A percentile compares a stretch with the other conserved stretches of the same genome.
phyloP scores from a whole-genome alignment of 2,329 filamentous ascomycete species.

The Drechslera avenae region DNA sequence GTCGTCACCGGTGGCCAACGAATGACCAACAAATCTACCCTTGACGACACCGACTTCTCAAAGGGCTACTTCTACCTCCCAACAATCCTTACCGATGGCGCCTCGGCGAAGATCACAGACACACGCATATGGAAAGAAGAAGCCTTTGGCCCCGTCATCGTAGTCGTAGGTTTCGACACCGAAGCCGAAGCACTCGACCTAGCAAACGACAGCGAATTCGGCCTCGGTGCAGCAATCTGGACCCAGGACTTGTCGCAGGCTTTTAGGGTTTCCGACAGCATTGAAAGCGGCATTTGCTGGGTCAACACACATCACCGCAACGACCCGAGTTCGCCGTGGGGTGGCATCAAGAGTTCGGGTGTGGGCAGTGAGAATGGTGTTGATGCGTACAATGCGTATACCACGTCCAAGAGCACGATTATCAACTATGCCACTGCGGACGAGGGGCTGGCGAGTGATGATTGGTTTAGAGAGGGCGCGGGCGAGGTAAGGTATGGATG shows the following conservation, averaged over 20 bases:
- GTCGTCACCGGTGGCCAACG: constrained; percentile 57
- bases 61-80: constrained; percentile 58
- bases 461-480: constrained; percentile 69
- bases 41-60: constrained; percentile 60
- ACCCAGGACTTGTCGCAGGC: constrained; percentile 57
- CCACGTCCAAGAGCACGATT: constrained; percentile 66
- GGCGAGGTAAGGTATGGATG: constrained; percentile 64
- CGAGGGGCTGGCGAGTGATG: constrained; percentile 60
- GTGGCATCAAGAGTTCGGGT: constrained; percentile 65
- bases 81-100: constrained; percentile 48
- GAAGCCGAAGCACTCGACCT: constrained; percentile 55
- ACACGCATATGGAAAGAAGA: constrained; percentile 53
- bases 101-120: constrained; percentile 39
- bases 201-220: constrained; percentile 59
- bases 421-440: constrained; percentile 68
- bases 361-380: constrained; percentile 75
- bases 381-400: constrained; percentile 55
- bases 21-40: constrained; percentile 54
- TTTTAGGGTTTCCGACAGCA: constrained; percentile 53
- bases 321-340: constrained; percentile 74
- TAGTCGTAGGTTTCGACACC: constrained; percentile 53
- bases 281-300: constrained; percentile 57
- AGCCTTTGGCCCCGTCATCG: constrained; percentile 60
- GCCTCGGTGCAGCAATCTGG: constrained; percentile 58
- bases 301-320: constrained; percentile 68